Conservation (phyloP, 352 stramenopile genomes). For the Elongisporangium senticosum region DNA sequence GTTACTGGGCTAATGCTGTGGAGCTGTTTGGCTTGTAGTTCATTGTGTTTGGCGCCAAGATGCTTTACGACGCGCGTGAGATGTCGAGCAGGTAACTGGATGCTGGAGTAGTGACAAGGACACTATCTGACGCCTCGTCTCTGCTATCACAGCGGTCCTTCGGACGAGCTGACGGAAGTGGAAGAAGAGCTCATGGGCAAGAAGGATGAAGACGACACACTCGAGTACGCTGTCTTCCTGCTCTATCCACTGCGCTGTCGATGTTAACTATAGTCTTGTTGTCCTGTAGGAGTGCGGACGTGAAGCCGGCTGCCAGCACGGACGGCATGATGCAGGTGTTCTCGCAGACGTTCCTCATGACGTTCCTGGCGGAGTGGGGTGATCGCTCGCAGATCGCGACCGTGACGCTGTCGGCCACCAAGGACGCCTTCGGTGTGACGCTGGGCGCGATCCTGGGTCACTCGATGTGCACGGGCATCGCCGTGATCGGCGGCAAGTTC, state of each 20-base stretch:
- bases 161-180: slow-evolving; percentile 74
- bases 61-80: slow-evolving; percentile 85
- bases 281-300: slow-evolving; percentile 5
- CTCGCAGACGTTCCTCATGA: slow-evolving; percentile 95
- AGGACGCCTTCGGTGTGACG: slow-evolving; percentile 93
- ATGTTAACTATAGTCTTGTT: slow-evolving; percentile 1
- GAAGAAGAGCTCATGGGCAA: slow-evolving; percentile 84
- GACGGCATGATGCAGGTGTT: slow-evolving; percentile 86
- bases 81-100: slow-evolving; percentile 64
- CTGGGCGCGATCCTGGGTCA: slow-evolving; percentile 96
- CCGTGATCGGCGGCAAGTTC: slow-evolving; percentile 96
- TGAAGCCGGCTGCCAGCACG: slow-evolving; percentile 16
- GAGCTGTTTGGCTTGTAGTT: slow-evolving; percentile 65
- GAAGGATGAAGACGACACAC: slow-evolving; percentile 57
- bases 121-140: neutral
- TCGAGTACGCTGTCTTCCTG: slow-evolving; percentile 28
- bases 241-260: neutral
- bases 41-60: slow-evolving; percentile 95
- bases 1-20: neutral
- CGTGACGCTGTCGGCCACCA: slow-evolving; percentile 95
- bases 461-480: slow-evolving; percentile 97
- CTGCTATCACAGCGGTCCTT: slow-evolving; percentile 40
- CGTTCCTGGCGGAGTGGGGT: slow-evolving; percentile 98
- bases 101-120: neutral
- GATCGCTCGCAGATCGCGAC: slow-evolving; percentile 99